These are phyloP conservation scores for Epichloe sp. DNA, from an alignment of 2,329 filamentous ascomycete species.

Conservation along the genomic window DNA sequence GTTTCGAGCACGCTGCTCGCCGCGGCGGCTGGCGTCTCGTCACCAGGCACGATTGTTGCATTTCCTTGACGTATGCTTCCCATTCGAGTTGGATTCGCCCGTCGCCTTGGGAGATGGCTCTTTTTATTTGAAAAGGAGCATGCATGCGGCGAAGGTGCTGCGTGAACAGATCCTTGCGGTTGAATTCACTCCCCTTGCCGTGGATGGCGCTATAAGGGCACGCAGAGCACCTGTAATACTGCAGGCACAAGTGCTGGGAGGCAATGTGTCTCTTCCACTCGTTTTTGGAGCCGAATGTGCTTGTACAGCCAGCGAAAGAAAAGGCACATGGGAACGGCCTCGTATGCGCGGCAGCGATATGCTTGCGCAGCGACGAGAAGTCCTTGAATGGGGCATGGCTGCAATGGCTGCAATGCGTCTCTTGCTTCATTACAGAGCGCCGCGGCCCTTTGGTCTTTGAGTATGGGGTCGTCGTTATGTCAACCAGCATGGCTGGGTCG, in stretches of 20 bases:
- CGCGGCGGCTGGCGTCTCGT: conserved; percentile 56
- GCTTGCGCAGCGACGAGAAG: conserved; percentile 51
- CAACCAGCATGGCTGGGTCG: conserved; percentile 11
- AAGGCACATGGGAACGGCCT: conserved; percentile 77
- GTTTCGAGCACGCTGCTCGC: conserved; percentile 55
- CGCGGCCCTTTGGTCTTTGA: conserved; percentile 29
- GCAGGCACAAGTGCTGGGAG: conserved; percentile 70
- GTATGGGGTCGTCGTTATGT: conserved; percentile 13
- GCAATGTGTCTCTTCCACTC: conserved; percentile 95
- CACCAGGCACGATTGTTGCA: conserved; percentile 63
- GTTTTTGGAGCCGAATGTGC: conserved; percentile 84
- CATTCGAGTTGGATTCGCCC: conserved; percentile 47
- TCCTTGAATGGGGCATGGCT: conserved; percentile 55
- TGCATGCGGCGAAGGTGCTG: conserved; percentile 95
- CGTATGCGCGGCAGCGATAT: conserved; percentile 55
- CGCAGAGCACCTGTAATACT: conserved; percentile 50
- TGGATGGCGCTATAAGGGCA: conserved; percentile 41
- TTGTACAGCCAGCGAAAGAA: conserved; percentile 67
- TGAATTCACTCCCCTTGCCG: conserved; percentile 60
- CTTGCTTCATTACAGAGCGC: conserved; percentile 42
- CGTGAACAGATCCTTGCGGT: conserved; percentile 90
- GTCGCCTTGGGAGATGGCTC: conserved; percentile 42
- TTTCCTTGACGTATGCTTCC: conserved; percentile 53
- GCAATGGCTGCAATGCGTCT: conserved; percentile 48
- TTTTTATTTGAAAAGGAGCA: conserved; percentile 51